Conservation (phyloP, 179 eudicot species). For the Vitellaria paradoxa region DNA sequence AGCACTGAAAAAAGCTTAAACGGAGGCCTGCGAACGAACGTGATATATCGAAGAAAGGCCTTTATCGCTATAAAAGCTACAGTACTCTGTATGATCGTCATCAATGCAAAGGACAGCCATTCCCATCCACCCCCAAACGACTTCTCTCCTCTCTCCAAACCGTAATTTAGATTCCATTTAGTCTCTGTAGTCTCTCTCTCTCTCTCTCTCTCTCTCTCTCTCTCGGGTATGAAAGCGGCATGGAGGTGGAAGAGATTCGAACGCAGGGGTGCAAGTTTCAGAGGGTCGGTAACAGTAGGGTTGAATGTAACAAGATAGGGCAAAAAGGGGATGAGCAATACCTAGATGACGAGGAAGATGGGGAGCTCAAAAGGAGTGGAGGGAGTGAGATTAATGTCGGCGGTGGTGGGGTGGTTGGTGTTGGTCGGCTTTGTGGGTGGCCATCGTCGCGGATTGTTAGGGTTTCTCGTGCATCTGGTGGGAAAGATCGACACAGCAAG, state of each 20-base stretch:
- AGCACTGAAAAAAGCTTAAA: conserved; percentile 33
- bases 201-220: neutral
- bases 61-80: conserved; percentile 24
- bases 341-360: no score
- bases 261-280: conserved; percentile 27
- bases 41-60: conserved; percentile 23
- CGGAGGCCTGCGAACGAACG: conserved; percentile 22
- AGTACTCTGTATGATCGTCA: conserved; percentile 37
- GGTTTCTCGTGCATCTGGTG: conserved; percentile 94
- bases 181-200: neutral
- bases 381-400: conserved; percentile 3
- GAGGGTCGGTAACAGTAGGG: conserved; percentile 23
- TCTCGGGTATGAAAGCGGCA: conserved; percentile 55
- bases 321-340: conserved; percentile 14
- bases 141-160: conserved; percentile 17
- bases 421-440: conserved; percentile 34
- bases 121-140: conserved; percentile 1
- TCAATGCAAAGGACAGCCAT: conserved; percentile 48
- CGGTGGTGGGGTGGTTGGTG: conserved; percentile 27
- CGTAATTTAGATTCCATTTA: conserved; percentile 14
- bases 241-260: conserved; percentile 51
- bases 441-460: conserved; percentile 85
- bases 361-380: conserved; percentile 13
- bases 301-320: conserved; percentile 5
- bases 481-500: conserved; percentile 95